phyloP scores from a whole-genome alignment of 78 protist genomes.

The Dictyostelium purpureum region DNA sequence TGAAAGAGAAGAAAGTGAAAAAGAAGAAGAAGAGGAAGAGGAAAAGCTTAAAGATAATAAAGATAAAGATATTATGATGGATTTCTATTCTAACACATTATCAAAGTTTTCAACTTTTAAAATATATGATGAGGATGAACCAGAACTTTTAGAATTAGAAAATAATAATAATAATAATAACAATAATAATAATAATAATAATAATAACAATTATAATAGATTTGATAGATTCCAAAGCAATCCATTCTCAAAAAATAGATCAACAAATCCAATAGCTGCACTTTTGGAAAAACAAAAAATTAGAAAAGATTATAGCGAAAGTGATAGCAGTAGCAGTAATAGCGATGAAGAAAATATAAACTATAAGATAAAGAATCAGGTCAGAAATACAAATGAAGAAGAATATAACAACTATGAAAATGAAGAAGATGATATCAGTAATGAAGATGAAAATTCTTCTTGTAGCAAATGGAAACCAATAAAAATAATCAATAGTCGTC shows the following conservation, averaged over 20 bases:
- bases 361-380: too few relatives aligned
- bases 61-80: not conserved
- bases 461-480: not conserved
- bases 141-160: slow-evolving; percentile 30
- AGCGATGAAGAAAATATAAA: too few relatives aligned
- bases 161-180: not conserved
- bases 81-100: not conserved
- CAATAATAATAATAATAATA: not conserved
- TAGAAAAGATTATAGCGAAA: not conserved
- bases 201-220: not conserved
- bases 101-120: slow-evolving; percentile 19
- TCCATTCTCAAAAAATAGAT: not conserved
- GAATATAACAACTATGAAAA: too few relatives aligned
- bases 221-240: not conserved
- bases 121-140: slow-evolving; percentile 33
- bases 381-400: too few relatives aligned
- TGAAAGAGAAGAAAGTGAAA: not conserved
- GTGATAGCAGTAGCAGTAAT: not conserved
- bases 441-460: not conserved
- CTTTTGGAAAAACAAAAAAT: not conserved
- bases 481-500: not conserved
- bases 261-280: slow-evolving; percentile 15
- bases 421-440: too few relatives aligned
- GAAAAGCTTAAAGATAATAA: not conserved
- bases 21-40: slow-evolving; percentile 4